Conservation (phyloP, 371 early-diverging fungal species). For the Mortierella sp. region DNA sequence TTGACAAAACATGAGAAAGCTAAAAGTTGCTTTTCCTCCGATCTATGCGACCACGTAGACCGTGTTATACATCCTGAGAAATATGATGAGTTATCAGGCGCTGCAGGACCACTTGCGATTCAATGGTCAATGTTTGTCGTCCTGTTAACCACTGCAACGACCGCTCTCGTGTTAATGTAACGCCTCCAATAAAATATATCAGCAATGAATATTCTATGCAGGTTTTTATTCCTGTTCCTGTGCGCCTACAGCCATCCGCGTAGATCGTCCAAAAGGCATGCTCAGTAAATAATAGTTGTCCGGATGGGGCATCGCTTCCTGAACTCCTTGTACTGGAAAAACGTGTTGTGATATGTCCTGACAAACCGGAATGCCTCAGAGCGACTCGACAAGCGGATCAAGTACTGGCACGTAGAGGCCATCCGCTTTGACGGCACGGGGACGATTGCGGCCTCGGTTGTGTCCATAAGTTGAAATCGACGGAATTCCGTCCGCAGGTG, state of each 20-base stretch:
- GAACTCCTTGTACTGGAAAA: constrained; percentile 33
- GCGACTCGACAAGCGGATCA: constrained; percentile 52
- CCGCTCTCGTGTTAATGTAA: neutral
- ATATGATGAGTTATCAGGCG: constrained; percentile 20
- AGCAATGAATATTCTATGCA: neutral
- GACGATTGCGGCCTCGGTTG: constrained; percentile 52
- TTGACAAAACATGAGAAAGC: neutral
- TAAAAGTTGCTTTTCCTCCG: neutral
- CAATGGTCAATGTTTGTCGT: neutral
- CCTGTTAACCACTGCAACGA: neutral
- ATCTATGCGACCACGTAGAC: constrained; percentile 24
- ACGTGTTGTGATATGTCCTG: constrained; percentile 55
- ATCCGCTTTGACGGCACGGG: constrained; percentile 38
- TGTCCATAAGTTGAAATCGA: constrained; percentile 52
- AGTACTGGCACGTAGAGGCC: constrained; percentile 40
- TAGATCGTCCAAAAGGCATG: neutral
- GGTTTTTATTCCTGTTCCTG: neutral
- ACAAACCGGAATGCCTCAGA: constrained; percentile 56
- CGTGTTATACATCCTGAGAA: constrained; percentile 42
- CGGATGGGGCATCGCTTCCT: constrained; percentile 47
- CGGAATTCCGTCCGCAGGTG: constrained; percentile 51
- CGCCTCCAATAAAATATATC: neutral
- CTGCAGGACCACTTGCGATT: neutral
- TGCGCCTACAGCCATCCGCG: neutral
- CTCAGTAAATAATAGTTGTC: constrained; percentile 40